Conservation (phyloP, 73 alveolate genomes). For the Symbiodinium pilosum region DNA sequence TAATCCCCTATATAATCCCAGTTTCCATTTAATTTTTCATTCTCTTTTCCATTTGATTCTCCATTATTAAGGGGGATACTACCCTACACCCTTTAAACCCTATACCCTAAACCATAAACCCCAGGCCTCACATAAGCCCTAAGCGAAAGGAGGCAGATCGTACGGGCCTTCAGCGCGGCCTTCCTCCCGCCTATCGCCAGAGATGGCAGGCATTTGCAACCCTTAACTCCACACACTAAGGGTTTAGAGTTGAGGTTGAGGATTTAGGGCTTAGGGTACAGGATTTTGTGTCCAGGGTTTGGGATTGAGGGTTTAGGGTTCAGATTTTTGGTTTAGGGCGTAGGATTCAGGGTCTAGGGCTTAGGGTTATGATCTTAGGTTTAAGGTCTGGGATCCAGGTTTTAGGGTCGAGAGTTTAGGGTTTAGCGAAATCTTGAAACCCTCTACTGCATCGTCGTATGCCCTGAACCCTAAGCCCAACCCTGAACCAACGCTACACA, state of each 20-base stretch:
- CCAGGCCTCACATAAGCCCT: background rate
- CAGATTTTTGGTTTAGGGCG: background rate
- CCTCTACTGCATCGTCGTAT: too few relatives aligned
- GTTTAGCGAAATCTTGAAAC: too few relatives aligned
- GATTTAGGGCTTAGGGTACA: background rate
- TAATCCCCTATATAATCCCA: too few relatives aligned
- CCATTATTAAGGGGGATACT: too few relatives aligned
- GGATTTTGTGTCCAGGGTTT: background rate
- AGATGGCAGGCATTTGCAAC: conserved; percentile 28
- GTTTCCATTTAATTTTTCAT: too few relatives aligned
- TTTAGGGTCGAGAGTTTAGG: too few relatives aligned
- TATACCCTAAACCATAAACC: background rate
- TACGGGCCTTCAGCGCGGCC: conserved; percentile 64
- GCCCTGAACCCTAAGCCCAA: too few relatives aligned
- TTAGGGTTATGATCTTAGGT: too few relatives aligned
- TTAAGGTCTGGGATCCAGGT: too few relatives aligned
- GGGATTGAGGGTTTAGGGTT: background rate
- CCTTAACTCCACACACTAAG: background rate
- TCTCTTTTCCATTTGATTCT: too few relatives aligned
- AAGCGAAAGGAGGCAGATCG: conserved; percentile 40
- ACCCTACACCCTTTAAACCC: background rate
- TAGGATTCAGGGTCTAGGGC: too few relatives aligned
- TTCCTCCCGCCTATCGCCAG: conserved; percentile 76
- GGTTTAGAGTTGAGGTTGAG: background rate
- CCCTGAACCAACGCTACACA: too few relatives aligned